Base-by-base conservation (phyloP, 148 eudicot genomes). In the Nepenthes mirabilis region DNA sequence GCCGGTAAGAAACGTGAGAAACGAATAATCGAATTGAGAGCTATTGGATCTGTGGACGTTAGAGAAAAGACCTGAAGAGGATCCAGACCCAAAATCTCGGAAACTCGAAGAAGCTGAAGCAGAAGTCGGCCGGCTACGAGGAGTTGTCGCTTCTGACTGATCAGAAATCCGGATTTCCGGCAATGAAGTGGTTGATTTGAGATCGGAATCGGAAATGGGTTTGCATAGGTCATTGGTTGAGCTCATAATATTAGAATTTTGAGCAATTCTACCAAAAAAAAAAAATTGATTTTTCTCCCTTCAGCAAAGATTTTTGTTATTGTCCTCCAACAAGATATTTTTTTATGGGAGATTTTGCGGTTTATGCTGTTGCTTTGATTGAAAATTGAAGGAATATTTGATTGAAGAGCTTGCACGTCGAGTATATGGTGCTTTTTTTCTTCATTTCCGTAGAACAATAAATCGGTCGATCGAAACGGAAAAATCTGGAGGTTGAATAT, bases 61-160 rank as follows among this genome's bases (percentile, higher is more conserved):
- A 72, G 62, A 6, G 59, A 59, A 47, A 54, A 69, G 59, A 11
- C 32, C 13, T 61, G 60, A 51, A 37, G 32, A 9, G 14, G 61
- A 65, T 56, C 68, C 60, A 14, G n/a, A 12, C 55, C 55, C 55
- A n/a, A 52, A 52, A 8, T 40, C 45, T 8, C 45, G 4, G 45
- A 40, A 40, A 8, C 45, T 40, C 32, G 55, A 32, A 50, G 53
- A 50, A 50, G 53, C 13, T n/a, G 55, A 14, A 52, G 23, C 23
- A 11, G 55, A 10, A n/a, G 14, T 11, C 32, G 11, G 55, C 14
- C 55, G 55, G 55, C 55, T 52, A 14, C 55, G 14, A 6, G 55
- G 23, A 23, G 23, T 23, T 23, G 23, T 23, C 23, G 23, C 2
- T 5, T 14, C 14, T n/a, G 55, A 32, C 32, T 14, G 11, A 32